Evolutionary conservation across 2,329 filamentous ascomycete genomes (phyloP).

Genomic region (Cordyceps javanica): DNA sequence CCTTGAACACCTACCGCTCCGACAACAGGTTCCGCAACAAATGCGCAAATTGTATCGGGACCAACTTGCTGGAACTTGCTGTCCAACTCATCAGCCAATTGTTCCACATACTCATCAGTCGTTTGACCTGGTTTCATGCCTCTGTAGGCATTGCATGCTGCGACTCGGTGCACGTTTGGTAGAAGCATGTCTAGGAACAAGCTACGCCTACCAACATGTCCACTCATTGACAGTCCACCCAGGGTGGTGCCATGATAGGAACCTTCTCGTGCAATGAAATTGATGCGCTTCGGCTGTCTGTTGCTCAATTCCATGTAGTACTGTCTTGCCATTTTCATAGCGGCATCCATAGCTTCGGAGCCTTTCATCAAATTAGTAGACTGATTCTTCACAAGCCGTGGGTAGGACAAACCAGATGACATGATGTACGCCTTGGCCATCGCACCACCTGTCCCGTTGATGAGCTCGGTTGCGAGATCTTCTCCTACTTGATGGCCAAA

Average conservation of each 20-base stretch:
- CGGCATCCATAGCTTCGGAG: slow-evolving; percentile 43
- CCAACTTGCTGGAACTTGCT: slow-evolving; percentile 58
- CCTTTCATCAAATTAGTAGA: slow-evolving; percentile 28
- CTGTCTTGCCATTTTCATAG: slow-evolving; percentile 40
- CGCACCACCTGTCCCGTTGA: slow-evolving; percentile 24
- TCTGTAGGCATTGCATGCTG: slow-evolving; percentile 60
- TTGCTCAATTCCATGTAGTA: slow-evolving; percentile 35
- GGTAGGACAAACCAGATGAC: slow-evolving; percentile 25
- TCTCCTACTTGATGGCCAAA: slow-evolving; percentile 21
- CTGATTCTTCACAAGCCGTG: not conserved
- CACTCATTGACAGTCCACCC: slow-evolving; percentile 57
- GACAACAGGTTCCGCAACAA: slow-evolving; percentile 66
- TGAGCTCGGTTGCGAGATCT: slow-evolving; percentile 19
- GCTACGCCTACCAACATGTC: slow-evolving; percentile 52
- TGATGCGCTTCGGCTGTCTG: slow-evolving; percentile 48
- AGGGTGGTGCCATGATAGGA: slow-evolving; percentile 71
- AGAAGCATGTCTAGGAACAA: slow-evolving; percentile 57
- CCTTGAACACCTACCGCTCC: slow-evolving; percentile 39
- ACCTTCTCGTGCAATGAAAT: slow-evolving; percentile 60
- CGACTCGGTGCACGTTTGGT: slow-evolving; percentile 50
- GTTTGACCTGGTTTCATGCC: slow-evolving; percentile 45
- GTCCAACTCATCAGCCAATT: slow-evolving; percentile 59
- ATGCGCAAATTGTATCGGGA: slow-evolving; percentile 60
- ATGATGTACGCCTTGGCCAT: slow-evolving; percentile 31
- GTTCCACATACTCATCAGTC: slow-evolving; percentile 50